Evolutionary conservation across 352 stramenopile species (phyloP).

Genomic region (Phytophthora agathidicida): DNA sequence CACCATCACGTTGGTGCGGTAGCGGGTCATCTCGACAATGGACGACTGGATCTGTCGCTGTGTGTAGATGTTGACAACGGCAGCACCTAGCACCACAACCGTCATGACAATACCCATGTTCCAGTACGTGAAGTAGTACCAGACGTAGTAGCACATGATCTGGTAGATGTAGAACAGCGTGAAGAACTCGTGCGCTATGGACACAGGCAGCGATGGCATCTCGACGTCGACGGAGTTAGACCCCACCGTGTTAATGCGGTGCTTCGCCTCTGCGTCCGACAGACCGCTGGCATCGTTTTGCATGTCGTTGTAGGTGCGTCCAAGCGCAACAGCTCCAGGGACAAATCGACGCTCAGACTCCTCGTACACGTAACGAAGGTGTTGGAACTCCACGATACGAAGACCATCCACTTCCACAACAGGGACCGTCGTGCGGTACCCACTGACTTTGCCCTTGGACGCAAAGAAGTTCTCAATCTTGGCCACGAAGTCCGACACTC

Average conservation of each 20-base stretch:
- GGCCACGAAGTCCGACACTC: constrained; percentile 25
- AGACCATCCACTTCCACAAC: constrained; percentile 20
- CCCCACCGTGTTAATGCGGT: constrained; percentile 19
- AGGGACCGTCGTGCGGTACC: constrained; percentile 17
- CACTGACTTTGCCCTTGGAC: constrained; percentile 24
- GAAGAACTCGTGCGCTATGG: constrained; percentile 35
- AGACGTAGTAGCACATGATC: too few relatives aligned
- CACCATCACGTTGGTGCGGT: constrained; percentile 55
- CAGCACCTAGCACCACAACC: constrained; percentile 32
- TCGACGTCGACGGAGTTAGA: constrained; percentile 31
- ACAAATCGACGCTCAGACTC: constrained; percentile 28
- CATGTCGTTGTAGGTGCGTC: constrained; percentile 25
- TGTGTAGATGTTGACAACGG: constrained; percentile 41
- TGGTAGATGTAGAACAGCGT: too few relatives aligned
- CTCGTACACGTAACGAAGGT: constrained; percentile 42
- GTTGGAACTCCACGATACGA: constrained; percentile 40
- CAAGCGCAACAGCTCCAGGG: constrained; percentile 27
- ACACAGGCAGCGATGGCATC: constrained; percentile 33
- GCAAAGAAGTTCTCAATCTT: constrained; percentile 32
- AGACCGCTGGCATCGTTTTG: constrained; percentile 5
- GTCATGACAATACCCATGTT: constrained; percentile 41
- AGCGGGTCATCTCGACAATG: constrained; percentile 45
- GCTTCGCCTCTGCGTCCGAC: constrained; percentile 9
- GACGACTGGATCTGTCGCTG: constrained; percentile 37
- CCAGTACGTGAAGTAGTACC: constrained; percentile 52